Base-by-base conservation (phyloP, 2,329 filamentous ascomycete species). In the Elsinoe ampelina region DNA sequence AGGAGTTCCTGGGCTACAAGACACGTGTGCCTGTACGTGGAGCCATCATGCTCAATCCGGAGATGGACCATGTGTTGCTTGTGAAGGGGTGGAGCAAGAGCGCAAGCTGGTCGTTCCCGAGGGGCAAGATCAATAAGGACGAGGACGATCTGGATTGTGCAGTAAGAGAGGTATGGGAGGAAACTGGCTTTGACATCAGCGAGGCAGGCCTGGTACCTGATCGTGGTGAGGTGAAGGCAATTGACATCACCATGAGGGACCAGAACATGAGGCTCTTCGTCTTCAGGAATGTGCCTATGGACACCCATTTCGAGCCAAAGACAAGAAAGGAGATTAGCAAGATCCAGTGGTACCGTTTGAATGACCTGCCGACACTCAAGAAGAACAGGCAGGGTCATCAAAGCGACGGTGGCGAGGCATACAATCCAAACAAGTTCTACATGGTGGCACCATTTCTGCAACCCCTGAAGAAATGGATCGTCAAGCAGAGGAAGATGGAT, bases 31-130 rank as follows among this genome's bases (percentile, higher is more conserved):
- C 95, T 1, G 95, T 98, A 13, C 83, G 93, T 62, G 93, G 93
- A 35, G 92, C 90, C 55, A 95, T 98, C 59, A 77, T 98, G 76
- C 80, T 98, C 54, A 96, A 96, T 68, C 79, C 90, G 59, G 82
- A 81, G n/a, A 95, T 98, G 91, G 92, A 97, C 66, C 85, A 90
- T 54, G 88, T 90, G 0, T 82, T 98, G 12, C 77, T 98, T 42
- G 95, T 98, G 59, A 95, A 95, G 68, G 95, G 93, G 13, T 98
- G 91, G 89, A 98, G 97, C 76, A 97, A 95, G 70, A 85, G 86
- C 34, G 87, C 92, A 11, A 92, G 86, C 68, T 98, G 93, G 93
- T 95, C 90, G 69, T 98, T 98, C 58, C 93, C 93, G 0, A 78
- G 92, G 52, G 95, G 93, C 38, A 98, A 98, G 74, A 97, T 98